Conservation (phyloP, 2,329 filamentous ascomycete genomes). For the Xylariaceae sp. region DNA sequence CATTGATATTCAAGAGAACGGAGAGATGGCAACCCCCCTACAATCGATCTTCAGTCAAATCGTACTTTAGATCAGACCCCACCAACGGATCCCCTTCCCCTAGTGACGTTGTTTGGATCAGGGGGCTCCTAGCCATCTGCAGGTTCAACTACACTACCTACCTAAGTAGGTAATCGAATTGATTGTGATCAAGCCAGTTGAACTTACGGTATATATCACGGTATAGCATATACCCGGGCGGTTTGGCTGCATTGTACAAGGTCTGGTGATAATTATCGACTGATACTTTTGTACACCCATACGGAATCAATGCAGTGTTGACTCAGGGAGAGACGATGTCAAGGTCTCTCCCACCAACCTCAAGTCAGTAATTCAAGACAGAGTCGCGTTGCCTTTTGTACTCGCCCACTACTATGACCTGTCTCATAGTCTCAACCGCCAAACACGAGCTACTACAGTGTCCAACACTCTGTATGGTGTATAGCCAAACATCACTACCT, state of each 20-base stretch:
- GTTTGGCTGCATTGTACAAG: conserved; percentile 3
- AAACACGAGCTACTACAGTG: background rate
- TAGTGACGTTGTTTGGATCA: conserved; percentile 12
- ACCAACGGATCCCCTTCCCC: conserved; percentile 12
- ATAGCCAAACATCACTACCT: background rate
- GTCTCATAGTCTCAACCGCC: conserved; percentile 3
- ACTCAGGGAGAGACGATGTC: conserved; percentile 25
- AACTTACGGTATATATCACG: background rate
- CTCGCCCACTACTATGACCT: background rate
- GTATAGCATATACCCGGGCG: background rate
- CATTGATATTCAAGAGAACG: conserved; percentile 23
- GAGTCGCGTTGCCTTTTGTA: conserved; percentile 12
- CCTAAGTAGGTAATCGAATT: background rate
- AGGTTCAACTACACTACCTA: conserved; percentile 5
- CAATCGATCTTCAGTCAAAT: conserved; percentile 20
- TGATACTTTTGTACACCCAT: background rate
- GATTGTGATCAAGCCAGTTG: background rate
- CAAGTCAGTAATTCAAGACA: conserved; percentile 10
- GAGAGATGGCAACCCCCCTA: conserved; percentile 8
- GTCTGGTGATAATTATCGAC: conserved; percentile 7
- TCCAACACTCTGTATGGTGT: background rate
- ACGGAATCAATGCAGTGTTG: conserved; percentile 5
- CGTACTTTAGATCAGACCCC: conserved; percentile 4
- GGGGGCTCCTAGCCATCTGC: conserved; percentile 18
- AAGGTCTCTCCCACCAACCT: conserved; percentile 17